Base-by-base conservation (phyloP, 176 grass and related monocot species). In the Puya raimondii region DNA sequence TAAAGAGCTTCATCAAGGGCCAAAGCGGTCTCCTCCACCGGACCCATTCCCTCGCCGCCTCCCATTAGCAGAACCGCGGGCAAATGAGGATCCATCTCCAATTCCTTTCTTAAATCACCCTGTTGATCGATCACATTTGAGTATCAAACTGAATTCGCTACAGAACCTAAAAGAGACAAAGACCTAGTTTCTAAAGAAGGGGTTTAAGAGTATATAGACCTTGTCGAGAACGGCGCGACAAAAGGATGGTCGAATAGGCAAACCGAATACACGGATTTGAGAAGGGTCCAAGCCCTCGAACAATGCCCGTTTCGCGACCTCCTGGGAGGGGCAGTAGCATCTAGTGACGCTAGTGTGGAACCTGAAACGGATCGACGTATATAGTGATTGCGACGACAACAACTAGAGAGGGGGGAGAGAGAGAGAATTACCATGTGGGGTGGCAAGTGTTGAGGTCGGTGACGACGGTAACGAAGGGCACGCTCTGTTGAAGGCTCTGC, bases 371-470 rank as follows among this genome's bases (percentile, higher is more conserved):
- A 65, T 65, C 9, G 7, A 65, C 10, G 6, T 16, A 8, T 57
- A 57, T 42, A 42, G 33, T 42, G 6, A 42, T 42, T 42, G 33
- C 33, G 33, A 42, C 33, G 33, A 42, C 33, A 42, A 7, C 33
- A 42, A 42, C 33, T 7, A 42, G 11, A n/a, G 2, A 58, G 0
- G 0, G 20, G 0, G 6, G 49, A 17, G 21, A 20, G 50, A 48
- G 14, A 18, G 61, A 50, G 56, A 64, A 42, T 72, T 74, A 96
- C 91, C 91, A 96, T 51, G 91, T 96, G 4, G 91, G 91, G 68
- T 96, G 88, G 85, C 91, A 96, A 21, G 91, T 86, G 68, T 75
- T 88, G 27, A 96, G 88, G 64, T 96, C 88, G 33, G 88, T 91
- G 81, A 91, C 66, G 65, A 96, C 92, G 4, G 92, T 96, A 70